Conservation (phyloP, 2,329 filamentous ascomycete genomes). For the Trichoderma koningii region DNA sequence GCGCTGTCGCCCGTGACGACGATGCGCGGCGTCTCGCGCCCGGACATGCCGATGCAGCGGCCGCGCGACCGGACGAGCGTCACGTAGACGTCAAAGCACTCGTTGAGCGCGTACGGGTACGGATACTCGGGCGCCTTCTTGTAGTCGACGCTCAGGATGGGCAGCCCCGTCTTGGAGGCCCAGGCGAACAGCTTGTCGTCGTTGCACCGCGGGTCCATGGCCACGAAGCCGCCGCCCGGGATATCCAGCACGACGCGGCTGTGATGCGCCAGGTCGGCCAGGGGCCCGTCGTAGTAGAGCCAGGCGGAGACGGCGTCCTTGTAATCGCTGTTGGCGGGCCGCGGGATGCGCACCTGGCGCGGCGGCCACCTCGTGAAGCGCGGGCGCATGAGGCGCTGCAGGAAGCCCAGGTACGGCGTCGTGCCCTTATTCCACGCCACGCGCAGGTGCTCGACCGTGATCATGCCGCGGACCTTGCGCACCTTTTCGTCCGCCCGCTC, state of each 20-base stretch:
- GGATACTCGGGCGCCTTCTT: constrained; percentile 54
- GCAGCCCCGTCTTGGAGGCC: constrained; percentile 86
- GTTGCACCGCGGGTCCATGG: constrained; percentile 92
- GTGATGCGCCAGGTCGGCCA: constrained; percentile 74
- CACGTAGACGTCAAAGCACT: constrained; percentile 52
- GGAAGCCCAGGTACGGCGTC: constrained; percentile 77
- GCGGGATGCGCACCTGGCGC: constrained; percentile 78
- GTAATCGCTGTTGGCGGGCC: constrained; percentile 79
- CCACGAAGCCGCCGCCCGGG: constrained; percentile 92
- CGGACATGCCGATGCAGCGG: constrained; percentile 50
- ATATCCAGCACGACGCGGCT: constrained; percentile 83
- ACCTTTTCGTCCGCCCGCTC: constrained; percentile 97
- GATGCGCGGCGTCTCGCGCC: constrained; percentile 43
- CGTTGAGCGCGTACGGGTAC: constrained; percentile 52
- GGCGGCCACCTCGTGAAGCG: constrained; percentile 80
- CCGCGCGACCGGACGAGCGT: constrained; percentile 43
- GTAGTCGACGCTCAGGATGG: constrained; percentile 89
- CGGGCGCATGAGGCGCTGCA: constrained; percentile 74
- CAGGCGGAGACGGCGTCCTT: constrained; percentile 80
- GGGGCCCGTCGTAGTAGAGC: constrained; percentile 91
- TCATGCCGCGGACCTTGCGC: constrained; percentile 78
- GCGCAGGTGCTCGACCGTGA: constrained; percentile 88
- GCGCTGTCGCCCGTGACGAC: constrained; percentile 53
- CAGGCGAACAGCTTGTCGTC: constrained; percentile 93
- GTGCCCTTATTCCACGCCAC: constrained; percentile 95